phyloP scores from a whole-genome alignment of 176 grass and related monocot genomes.

The Tillandsia fasciculata region DNA sequence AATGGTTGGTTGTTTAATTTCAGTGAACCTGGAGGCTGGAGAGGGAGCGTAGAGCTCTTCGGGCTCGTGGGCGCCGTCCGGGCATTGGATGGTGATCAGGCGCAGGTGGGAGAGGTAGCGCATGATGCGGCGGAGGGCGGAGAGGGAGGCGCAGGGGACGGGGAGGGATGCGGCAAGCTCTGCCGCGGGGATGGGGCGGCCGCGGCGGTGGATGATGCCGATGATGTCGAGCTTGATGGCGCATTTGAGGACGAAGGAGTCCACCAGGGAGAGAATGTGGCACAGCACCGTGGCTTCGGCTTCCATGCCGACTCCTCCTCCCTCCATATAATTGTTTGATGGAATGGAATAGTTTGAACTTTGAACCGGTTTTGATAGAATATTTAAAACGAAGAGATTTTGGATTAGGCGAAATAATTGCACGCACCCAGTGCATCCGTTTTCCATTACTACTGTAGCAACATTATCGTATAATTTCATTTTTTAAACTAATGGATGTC shows the following conservation, averaged over 20 bases:
- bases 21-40: constrained; percentile 20
- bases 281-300: constrained; percentile 23
- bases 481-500: too few relatives aligned
- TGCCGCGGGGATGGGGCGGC: constrained; percentile 19
- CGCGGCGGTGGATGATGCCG: constrained; percentile 13
- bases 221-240: constrained; percentile 35
- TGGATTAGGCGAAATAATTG: too few relatives aligned
- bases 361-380: too few relatives aligned
- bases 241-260: constrained; percentile 30
- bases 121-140: constrained; percentile 32
- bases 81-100: constrained; percentile 14
- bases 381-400: too few relatives aligned
- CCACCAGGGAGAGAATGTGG: constrained; percentile 16
- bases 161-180: not conserved
- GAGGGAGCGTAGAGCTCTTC: constrained; percentile 29
- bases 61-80: not conserved
- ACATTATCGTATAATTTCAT: too few relatives aligned
- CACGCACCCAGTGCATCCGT: too few relatives aligned
- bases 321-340: too few relatives aligned
- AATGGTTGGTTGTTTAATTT: not conserved
- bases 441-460: too few relatives aligned
- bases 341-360: too few relatives aligned
- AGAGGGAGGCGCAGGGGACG: not conserved
- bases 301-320: not conserved
- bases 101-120: not conserved